Base-by-base conservation (phyloP, 1,139 yeast species). In the Sugiyamaella sp. region DNA sequence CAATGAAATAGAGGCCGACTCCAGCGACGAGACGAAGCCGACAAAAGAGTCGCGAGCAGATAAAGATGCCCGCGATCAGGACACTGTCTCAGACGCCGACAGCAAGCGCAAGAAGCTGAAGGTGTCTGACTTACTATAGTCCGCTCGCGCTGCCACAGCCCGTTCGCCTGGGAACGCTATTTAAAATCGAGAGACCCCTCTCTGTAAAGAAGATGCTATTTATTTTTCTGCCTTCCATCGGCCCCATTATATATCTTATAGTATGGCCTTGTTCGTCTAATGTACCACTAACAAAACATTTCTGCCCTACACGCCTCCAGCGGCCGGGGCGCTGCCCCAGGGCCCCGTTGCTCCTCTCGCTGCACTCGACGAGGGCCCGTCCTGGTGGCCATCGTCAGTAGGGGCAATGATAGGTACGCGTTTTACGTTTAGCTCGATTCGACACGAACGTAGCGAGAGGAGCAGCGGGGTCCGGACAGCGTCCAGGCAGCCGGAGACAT, bases 61-160 rank as follows among this genome's bases (percentile, higher is more conserved):
- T 29, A 35, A 43, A 20, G 46, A 43, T 2, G 14, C 35, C 27
- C 8, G 10, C 20, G 16, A 40, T 8, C 14, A 25, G 25, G 32
- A 43, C 16, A 5, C 39, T 16, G 25, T n/a, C 14, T 10, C 20
- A 12, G 54, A 51, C 9, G 25, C 24, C 10, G 54, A 51, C 12
- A 39, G n/a, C 24, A 46, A 44, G 24, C 21, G 51, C 25, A 52
- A 52, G 42, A 52, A 52, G 32, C 47, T 52, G n/a, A 52, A 52
- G 32, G 55, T 52, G 14, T 38, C 52, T 14, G 52, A 52, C 37
- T 50, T 52, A 8, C 22, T 52, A 38, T 48, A 44, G 44, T 29
- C 40, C 20, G n/a, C n/a, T n/a, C n/a, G n/a, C n/a, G n/a, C n/a
- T n/a, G n/a, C n/a, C n/a, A n/a, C n/a, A n/a, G n/a, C n/a, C n/a